phyloP scores from a whole-genome alignment of 139 green algal genomes.

The Mychonastes homosphaera region DNA sequence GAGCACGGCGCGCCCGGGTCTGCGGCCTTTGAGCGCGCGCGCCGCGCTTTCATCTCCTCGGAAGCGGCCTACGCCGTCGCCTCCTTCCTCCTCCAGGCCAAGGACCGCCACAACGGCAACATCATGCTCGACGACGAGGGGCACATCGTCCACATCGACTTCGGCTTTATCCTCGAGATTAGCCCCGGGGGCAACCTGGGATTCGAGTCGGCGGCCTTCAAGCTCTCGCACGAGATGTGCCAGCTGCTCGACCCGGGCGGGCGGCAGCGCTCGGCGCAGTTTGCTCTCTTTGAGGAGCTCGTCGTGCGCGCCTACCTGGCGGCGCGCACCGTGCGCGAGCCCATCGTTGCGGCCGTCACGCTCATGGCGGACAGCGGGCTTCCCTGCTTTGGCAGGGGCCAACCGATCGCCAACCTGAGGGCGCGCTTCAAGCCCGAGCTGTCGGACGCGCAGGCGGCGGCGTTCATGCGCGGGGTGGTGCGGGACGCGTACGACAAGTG shows the following conservation, averaged over 20 bases:
- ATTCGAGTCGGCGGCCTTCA: conserved; percentile 96
- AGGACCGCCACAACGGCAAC: conserved; percentile 98
- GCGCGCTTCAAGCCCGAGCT: conserved; percentile 60
- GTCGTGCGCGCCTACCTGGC: conserved; percentile 47
- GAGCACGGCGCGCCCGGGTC: conserved; percentile 76
- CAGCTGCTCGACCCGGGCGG: conserved; percentile 73
- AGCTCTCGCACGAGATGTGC: conserved; percentile 89
- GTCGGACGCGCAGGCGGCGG: conserved; percentile 41
- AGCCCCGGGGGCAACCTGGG: conserved; percentile 60
- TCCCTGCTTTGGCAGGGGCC: conserved; percentile 83
- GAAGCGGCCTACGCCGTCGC: conserved; percentile 78
- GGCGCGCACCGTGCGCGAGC: conserved; percentile 74
- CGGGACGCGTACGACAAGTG: conserved; percentile 83
- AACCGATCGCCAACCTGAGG: conserved; percentile 63
- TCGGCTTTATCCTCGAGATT: conserved; percentile 96
- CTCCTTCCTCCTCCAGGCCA: conserved; percentile 79
- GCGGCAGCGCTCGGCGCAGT: conserved; percentile 12
- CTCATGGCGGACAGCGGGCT: conserved; percentile 84
- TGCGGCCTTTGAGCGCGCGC: conserved; percentile 69
- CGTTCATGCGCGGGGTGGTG: conserved; percentile 57
- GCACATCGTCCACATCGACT: conserved; percentile 98
- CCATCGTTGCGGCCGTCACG: conserved; percentile 68
- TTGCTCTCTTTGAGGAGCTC: conserved; percentile 32
- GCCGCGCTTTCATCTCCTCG: conserved; percentile 78
- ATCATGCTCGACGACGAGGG: conserved; percentile 86